Evolutionary conservation across 805 yeast species (phyloP).

Genomic region (Barnettozyma wickerhamii): DNA sequence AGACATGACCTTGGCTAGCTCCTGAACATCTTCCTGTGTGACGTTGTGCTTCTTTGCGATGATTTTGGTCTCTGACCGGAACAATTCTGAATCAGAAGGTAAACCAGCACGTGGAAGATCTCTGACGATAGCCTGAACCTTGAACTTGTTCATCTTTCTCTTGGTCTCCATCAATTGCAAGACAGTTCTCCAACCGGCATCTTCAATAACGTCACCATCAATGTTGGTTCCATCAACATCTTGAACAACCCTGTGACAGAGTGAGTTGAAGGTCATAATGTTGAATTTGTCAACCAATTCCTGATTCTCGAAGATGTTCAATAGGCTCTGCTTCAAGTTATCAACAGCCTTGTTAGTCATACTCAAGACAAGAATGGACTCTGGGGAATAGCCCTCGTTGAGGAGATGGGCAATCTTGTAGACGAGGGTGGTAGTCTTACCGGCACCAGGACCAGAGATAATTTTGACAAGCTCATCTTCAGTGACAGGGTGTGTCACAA

Average conservation of each 20-base stretch:
- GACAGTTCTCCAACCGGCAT: constrained; percentile 46
- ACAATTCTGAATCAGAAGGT: too few species aligned
- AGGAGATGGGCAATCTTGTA: constrained; percentile 49
- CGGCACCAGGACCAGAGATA: constrained; percentile 72
- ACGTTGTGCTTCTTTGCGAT: not conserved
- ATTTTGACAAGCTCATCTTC: constrained; percentile 43
- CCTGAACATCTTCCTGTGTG: not conserved
- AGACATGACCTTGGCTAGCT: constrained; percentile 10
- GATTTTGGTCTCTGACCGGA: too few species aligned
- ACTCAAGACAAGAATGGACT: constrained; percentile 56
- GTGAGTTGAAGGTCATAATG: constrained; percentile 62
- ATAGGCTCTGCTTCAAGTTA: constrained; percentile 33
- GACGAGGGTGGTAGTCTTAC: constrained; percentile 60
- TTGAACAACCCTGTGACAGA: constrained; percentile 47
- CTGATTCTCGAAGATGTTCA: constrained; percentile 30
- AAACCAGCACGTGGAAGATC: too few species aligned
- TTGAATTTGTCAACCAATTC: constrained; percentile 29
- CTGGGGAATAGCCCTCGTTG: too few species aligned
- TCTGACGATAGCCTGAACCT: constrained; percentile 4
- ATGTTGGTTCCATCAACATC: constrained; percentile 24
- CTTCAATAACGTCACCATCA: constrained; percentile 45
- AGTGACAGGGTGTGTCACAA: constrained; percentile 38
- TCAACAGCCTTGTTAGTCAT: constrained; percentile 68
- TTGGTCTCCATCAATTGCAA: constrained; percentile 28
- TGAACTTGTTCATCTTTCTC: constrained; percentile 10